Base-by-base conservation (phyloP, 176 grass and related monocot species). In the Dendrocalamus sinicus region DNA sequence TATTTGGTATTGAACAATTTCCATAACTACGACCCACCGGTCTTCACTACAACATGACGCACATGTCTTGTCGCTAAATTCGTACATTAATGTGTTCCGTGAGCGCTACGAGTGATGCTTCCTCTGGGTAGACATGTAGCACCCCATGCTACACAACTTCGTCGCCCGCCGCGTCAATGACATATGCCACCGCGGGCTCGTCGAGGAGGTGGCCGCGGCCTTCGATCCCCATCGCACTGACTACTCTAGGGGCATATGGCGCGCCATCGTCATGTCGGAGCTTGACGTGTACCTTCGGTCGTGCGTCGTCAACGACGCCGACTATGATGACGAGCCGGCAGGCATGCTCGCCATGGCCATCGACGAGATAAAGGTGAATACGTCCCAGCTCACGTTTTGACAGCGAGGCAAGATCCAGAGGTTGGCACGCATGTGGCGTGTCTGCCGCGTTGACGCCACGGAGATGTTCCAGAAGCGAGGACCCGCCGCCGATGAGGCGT, bases 51-150 rank as follows among this genome's bases (percentile, higher is more conserved):
- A 35, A 35, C 35, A 4, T 3, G 35, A 4, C 4, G 35, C 35
- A 2, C 0, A 35, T 35, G 35, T 4, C 35, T 35, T 35, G 3
- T 35, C 2, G 30, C 30, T 30, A 35, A 35, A 4, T 4, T 35
- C 0, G 35, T 35, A 35, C 3, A 4, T 4, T 35, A 30, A 84
- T 19, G 87, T 83, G 40, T 99, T 94, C 92, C 37, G 81, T 12
- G 86, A 86, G n/a, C 82, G 87, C 0, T 94, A 92, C 68, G 88
- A 91, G 13, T 93, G 90, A 69, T 96, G 89, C 87, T 96, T 96
- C 81, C 67, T 99, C 16, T 99, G 94, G 97, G 92, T 99, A 22
- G 97, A 99, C 84, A 92, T 91, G 30, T 73, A 94, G 24, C 83
- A 67, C 66, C 62, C 79, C 13, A 86, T 91, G 79, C 86, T 99